Conservation (phyloP, 768 basidiomycete genomes). For the Punctularia strigosozonata region DNA sequence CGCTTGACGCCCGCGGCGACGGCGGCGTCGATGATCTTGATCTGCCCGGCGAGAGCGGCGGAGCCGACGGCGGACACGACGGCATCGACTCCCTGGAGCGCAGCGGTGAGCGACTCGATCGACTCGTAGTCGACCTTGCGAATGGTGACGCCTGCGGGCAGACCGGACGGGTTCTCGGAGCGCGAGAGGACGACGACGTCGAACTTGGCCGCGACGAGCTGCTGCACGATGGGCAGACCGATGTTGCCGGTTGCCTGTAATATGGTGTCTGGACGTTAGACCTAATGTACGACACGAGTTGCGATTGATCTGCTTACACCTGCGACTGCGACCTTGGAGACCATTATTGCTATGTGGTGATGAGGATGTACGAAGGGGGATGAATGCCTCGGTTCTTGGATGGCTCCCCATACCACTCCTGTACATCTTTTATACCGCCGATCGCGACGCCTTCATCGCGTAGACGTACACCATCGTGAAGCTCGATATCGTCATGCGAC, state of each 20-base stretch:
- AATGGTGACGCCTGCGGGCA: slow-evolving; percentile 3
- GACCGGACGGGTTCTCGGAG: not conserved
- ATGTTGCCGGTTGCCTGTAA: not conserved
- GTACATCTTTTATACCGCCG: not conserved
- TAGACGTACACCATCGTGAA: too few relatives aligned
- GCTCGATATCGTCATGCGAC: too few relatives aligned
- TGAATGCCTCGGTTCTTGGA: not conserved
- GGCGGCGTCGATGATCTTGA: slow-evolving; percentile 15
- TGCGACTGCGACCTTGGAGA: too few relatives aligned
- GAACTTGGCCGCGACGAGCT: not conserved
- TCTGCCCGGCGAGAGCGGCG: slow-evolving; percentile 12
- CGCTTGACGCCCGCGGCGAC: slow-evolving; percentile 17
- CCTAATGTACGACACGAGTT: not conserved
- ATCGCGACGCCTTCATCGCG: not conserved
- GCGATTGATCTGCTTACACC: too few relatives aligned
- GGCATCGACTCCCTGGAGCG: slow-evolving; percentile 14
- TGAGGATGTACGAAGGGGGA: not conserved
- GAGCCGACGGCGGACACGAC: slow-evolving; percentile 17
- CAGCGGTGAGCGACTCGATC: slow-evolving; percentile 1
- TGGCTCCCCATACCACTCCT: not conserved
- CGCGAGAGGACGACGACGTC: not conserved
- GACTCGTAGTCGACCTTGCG: slow-evolving; percentile 1
- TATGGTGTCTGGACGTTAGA: not conserved
- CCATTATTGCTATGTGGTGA: too few relatives aligned
- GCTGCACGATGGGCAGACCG: not conserved